These are phyloP conservation scores for Arachnomyces sp. DNA, from an alignment of 2,329 filamentous ascomycete genomes.

Conservation along the genomic window DNA sequence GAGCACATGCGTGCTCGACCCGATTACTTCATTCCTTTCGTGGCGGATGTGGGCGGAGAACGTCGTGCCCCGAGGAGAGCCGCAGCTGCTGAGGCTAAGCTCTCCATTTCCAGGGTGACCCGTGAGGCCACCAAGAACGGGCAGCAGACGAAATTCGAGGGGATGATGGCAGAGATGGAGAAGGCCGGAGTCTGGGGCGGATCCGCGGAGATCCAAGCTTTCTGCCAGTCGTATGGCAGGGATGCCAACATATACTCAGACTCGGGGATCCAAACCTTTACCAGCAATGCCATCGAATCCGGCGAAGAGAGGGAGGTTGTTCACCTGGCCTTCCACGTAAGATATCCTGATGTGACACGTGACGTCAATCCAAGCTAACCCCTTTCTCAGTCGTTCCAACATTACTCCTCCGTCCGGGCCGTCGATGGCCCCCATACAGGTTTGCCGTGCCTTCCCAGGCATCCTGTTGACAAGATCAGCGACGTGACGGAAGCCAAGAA, in stretches of 20 bases:
- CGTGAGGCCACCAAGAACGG: slow-evolving; percentile 47
- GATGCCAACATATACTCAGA: slow-evolving; percentile 55
- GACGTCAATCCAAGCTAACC: background rate
- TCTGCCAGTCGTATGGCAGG: slow-evolving; percentile 53
- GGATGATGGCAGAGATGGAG: slow-evolving; percentile 54
- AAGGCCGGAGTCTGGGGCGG: slow-evolving; percentile 57
- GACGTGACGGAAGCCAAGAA: slow-evolving; percentile 19
- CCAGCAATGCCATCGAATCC: slow-evolving; percentile 32
- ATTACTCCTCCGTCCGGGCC: slow-evolving; percentile 61
- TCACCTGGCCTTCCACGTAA: slow-evolving; percentile 59
- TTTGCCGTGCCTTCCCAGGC: slow-evolving; percentile 39
- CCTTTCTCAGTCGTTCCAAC: slow-evolving; percentile 49
- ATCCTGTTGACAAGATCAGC: background rate
- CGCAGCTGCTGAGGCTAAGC: slow-evolving; percentile 36
- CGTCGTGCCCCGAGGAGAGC: slow-evolving; percentile 51
- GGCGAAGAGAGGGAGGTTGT: slow-evolving; percentile 32
- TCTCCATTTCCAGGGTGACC: slow-evolving; percentile 41
- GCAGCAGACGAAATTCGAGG: slow-evolving; percentile 51
- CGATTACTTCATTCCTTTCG: slow-evolving; percentile 58
- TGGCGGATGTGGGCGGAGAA: slow-evolving; percentile 48
- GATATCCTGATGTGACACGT: slow-evolving; percentile 20
- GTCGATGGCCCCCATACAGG: slow-evolving; percentile 52
- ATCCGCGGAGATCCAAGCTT: slow-evolving; percentile 61
- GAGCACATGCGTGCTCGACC: slow-evolving; percentile 55
- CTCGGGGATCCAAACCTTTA: slow-evolving; percentile 30